These are phyloP conservation scores for Glycine soja DNA, from an alignment of 306 rosid species.

Conservation along the genomic window DNA sequence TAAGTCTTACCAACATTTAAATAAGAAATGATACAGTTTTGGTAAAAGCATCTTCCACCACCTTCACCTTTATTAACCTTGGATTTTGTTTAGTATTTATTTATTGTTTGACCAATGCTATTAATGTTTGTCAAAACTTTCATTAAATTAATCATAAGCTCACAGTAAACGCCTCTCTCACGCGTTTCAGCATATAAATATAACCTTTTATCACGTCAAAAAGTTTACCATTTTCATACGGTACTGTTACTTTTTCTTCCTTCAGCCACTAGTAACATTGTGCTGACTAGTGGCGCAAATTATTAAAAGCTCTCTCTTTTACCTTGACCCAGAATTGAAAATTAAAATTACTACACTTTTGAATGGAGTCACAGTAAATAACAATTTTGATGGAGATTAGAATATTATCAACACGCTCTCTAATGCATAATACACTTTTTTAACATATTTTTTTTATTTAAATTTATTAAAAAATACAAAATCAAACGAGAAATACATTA, in stretches of 20 bases:
- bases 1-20: not conserved
- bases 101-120: not conserved
- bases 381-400: too few species aligned
- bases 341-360: not conserved
- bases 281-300: conserved; percentile 12
- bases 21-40: conserved; percentile 50
- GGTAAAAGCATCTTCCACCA: conserved; percentile 54
- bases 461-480: too few species aligned
- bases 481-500: too few species aligned
- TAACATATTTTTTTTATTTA: too few species aligned
- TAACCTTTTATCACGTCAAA: conserved; percentile 5
- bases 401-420: too few species aligned
- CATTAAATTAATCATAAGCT: not conserved
- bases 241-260: not conserved
- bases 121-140: not conserved
- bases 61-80: conserved; percentile 57
- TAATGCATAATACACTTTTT: too few species aligned
- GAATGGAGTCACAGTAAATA: too few species aligned
- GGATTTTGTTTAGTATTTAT: not conserved
- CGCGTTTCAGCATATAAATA: not conserved
- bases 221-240: conserved; percentile 12
- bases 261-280: not conserved
- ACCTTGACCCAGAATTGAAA: not conserved
- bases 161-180: not conserved
- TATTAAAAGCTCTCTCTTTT: conserved; percentile 29